Evolutionary conservation across 2,329 filamentous ascomycete species (phyloP).

Genomic region (Fusarium kyushuense): DNA sequence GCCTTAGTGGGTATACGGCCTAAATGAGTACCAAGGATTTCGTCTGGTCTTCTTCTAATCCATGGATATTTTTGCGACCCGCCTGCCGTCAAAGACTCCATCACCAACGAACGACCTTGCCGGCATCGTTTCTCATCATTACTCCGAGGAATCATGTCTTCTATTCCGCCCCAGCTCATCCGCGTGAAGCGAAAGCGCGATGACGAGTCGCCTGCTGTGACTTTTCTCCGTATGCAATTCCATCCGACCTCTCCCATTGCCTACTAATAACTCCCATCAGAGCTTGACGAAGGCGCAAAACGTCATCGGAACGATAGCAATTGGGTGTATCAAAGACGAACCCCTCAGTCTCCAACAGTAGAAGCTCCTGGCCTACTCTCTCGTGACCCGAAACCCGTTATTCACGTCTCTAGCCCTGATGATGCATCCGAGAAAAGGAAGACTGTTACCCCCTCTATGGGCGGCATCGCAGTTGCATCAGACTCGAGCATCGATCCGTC

Average conservation of each 20-base stretch:
- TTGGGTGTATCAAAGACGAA: slow-evolving; percentile 69
- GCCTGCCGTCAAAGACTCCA: background rate
- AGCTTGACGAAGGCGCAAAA: slow-evolving; percentile 66
- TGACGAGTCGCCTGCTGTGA: slow-evolving; percentile 65
- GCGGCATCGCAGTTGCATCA: slow-evolving; percentile 15
- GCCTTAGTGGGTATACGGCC: too few species aligned
- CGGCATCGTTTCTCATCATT: background rate
- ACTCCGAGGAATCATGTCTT: slow-evolving; percentile 60
- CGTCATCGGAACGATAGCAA: slow-evolving; percentile 63
- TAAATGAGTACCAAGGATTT: too few species aligned
- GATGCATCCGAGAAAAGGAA: slow-evolving; percentile 27
- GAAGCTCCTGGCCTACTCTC: slow-evolving; percentile 33
- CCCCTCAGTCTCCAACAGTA: slow-evolving; percentile 46
- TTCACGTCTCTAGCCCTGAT: slow-evolving; percentile 62
- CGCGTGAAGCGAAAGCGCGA: slow-evolving; percentile 71
- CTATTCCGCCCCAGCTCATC: slow-evolving; percentile 69
- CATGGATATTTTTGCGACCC: too few species aligned
- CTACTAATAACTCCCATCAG: slow-evolving; percentile 50
- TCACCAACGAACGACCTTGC: background rate
- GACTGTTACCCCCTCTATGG: slow-evolving; percentile 6
- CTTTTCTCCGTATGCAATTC: slow-evolving; percentile 64
- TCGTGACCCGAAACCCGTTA: slow-evolving; percentile 55
- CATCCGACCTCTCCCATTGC: background rate
- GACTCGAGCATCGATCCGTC: slow-evolving; percentile 23
- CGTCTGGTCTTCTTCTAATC: too few species aligned